These are phyloP conservation scores for Ophiosphaerella korrae DNA, from an alignment of 2,329 filamentous ascomycete genomes.

Conservation along the genomic window DNA sequence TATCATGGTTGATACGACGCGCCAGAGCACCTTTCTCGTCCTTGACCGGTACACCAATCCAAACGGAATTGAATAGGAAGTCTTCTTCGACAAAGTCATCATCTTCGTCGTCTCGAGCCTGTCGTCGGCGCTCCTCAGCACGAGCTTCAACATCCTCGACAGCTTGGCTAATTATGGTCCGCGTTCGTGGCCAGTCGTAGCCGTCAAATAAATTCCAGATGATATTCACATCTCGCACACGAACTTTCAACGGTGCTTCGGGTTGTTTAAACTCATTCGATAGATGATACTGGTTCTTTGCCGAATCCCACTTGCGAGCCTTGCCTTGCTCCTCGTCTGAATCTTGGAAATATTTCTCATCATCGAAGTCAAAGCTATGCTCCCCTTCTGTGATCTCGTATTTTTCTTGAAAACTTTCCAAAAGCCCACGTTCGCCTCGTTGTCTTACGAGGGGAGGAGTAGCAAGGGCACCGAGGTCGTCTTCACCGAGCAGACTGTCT, in stretches of 20 bases:
- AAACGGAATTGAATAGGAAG: slow-evolving; percentile 97
- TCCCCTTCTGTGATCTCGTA: slow-evolving; percentile 60
- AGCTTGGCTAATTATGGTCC: slow-evolving; percentile 83
- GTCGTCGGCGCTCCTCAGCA: slow-evolving; percentile 73
- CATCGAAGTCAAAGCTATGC: slow-evolving; percentile 71
- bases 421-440: slow-evolving; percentile 45
- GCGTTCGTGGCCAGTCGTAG: slow-evolving; percentile 91
- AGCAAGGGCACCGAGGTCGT: slow-evolving; percentile 44
- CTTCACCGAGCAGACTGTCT: slow-evolving; percentile 49
- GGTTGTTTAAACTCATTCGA: slow-evolving; percentile 65
- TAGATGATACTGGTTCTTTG: slow-evolving; percentile 73
- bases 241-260: slow-evolving; percentile 74
- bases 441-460: slow-evolving; percentile 37
- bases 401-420: slow-evolving; percentile 60
- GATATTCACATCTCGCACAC: slow-evolving; percentile 83
- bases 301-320: slow-evolving; percentile 80
- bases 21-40: slow-evolving; percentile 82
- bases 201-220: slow-evolving; percentile 99
- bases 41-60: slow-evolving; percentile 89
- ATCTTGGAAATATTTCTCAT: slow-evolving; percentile 75
- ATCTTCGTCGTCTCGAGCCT: slow-evolving; percentile 65
- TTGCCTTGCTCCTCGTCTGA: slow-evolving; percentile 66
- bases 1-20: slow-evolving; percentile 82
- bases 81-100: slow-evolving; percentile 79
- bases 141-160: slow-evolving; percentile 86